Evolutionary conservation across 768 basidiomycete genomes (phyloP).

Genomic region (Termitomyces sp.): DNA sequence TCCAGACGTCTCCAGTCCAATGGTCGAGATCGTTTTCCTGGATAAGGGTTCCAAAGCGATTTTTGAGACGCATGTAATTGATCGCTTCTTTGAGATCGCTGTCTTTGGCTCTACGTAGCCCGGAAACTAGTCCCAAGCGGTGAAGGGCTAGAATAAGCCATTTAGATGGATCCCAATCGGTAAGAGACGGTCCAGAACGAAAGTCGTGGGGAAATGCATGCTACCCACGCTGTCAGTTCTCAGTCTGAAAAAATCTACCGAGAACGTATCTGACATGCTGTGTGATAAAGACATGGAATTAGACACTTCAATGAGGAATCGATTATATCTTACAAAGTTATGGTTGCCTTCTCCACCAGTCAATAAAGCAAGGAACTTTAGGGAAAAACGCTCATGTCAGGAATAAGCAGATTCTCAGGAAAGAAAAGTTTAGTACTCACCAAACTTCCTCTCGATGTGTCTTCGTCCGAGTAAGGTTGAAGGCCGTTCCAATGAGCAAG

Average conservation of each 20-base stretch:
- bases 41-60: background rate
- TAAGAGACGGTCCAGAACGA: conserved; percentile 53
- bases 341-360: conserved; percentile 1
- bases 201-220: conserved; percentile 79
- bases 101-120: conserved; percentile 21
- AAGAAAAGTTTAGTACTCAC: conserved; percentile 25
- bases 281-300: background rate
- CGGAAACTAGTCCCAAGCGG: conserved; percentile 37
- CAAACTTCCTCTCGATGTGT: conserved; percentile 69
- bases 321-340: background rate
- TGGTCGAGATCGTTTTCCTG: background rate
- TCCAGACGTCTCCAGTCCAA: conserved; percentile 28
- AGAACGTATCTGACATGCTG: background rate
- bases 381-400: background rate
- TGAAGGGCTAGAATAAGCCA: conserved; percentile 63
- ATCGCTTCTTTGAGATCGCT: background rate
- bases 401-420: background rate
- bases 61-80: background rate
- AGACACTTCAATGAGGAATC: background rate
- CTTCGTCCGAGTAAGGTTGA: conserved; percentile 76
- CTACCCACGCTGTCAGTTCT: conserved; percentile 22
- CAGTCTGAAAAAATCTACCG: conserved; percentile 13
- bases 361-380: background rate
- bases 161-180: conserved; percentile 80
- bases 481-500: conserved; percentile 79